Evolutionary conservation across 2,329 filamentous ascomycete species (phyloP).

Genomic region (Alternaria tenuissima): DNA sequence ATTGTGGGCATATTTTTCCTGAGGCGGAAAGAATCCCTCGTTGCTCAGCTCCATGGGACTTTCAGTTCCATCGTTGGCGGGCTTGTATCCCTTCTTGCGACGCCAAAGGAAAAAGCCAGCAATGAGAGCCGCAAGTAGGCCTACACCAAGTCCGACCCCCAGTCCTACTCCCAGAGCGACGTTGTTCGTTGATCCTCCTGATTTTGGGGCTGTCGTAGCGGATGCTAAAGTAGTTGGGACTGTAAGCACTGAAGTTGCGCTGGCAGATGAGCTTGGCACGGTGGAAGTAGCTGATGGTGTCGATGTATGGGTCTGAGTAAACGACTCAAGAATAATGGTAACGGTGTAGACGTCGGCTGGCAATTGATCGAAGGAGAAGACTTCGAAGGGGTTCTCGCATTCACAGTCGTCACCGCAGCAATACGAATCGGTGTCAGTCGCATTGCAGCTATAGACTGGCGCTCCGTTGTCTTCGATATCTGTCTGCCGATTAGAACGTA

Average conservation of each 20-base stretch:
- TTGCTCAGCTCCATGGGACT: not conserved
- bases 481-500: slow-evolving; percentile 13
- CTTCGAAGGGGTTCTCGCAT: slow-evolving; percentile 29
- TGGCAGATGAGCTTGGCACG: not conserved
- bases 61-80: not conserved
- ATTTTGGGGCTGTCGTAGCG: slow-evolving; percentile 3
- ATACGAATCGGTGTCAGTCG: slow-evolving; percentile 33
- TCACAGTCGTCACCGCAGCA: slow-evolving; percentile 41
- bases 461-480: slow-evolving; percentile 34
- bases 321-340: slow-evolving; percentile 39
- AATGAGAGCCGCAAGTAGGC: slow-evolving; percentile 1
- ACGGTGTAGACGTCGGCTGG: slow-evolving; percentile 34
- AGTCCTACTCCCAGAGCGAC: slow-evolving; percentile 6
- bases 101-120: slow-evolving; percentile 6
- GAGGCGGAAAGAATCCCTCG: not conserved
- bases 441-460: slow-evolving; percentile 38
- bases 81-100: not conserved
- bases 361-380: slow-evolving; percentile 26
- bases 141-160: not conserved
- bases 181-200: slow-evolving; percentile 3
- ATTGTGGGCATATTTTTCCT: not conserved
- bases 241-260: slow-evolving; percentile 1
- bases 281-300: not conserved
- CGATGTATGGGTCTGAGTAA: slow-evolving; percentile 30
- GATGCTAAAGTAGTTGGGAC: not conserved